Evolutionary conservation across 169 alveolate species (phyloP), one percentile per base, ranked within the genome.

Genomic region (Perkinsus chesapeaki): DNA sequence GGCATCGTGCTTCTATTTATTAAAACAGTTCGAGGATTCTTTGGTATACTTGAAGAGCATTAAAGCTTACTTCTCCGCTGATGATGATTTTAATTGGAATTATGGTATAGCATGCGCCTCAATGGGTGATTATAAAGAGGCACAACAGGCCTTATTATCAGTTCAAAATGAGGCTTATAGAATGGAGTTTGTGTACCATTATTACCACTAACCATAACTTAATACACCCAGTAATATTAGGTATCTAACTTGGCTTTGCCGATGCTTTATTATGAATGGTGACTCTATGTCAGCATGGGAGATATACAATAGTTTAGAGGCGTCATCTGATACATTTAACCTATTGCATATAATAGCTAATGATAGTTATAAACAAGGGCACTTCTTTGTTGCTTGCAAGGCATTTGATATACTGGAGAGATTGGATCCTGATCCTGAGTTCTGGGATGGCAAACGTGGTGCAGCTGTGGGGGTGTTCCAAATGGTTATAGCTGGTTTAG

Each of bases 341-440:
- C 93, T 97, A 39, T 95, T 97, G 91, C 94, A 96, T 38, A 72
- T 97, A 39, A 97, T 97, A 60, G 99, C 99, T 60, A 97, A 97
- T 93, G 99, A 97, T 73, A 96, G 98, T 94, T 97, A 97, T 95
- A 95, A 96, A 92, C 97, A 97, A 98, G 99, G 99, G 23, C 98
- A 97, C 92, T 97, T 96, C 96, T 97, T 97, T 91, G 96, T 96
- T 92, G 96, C 99, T 12, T 97, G 97, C 39, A 97, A 97, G 93
- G 99, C 99, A 7, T 97, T 97, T 92, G 98, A 97, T 91, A 97
- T 97, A 48, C 95, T 97, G 39, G 98, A 96, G 94, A 95, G 98
- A 95, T 95, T 97, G 91, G 98, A 97, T 92, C 98, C 99, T 0
- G 98, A 97, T 92, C 97, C 97, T 0, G 98, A 97, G 94, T 95